A percentile compares a stretch with the other conserved stretches of the same genome.
Conservation (phyloP, 176 grass and related monocot species). For the Ananas comosus region DNA sequence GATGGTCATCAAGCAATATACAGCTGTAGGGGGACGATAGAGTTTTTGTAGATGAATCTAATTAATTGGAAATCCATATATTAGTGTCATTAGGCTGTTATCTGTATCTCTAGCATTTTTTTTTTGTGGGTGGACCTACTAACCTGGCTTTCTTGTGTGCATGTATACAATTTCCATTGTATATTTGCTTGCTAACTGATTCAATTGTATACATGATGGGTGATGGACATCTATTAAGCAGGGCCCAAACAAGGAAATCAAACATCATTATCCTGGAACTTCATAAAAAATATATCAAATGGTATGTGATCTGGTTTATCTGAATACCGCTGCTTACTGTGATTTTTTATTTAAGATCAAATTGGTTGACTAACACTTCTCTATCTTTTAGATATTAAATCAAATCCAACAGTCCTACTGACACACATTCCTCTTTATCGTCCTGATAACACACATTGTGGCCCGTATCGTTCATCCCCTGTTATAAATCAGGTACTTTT, state of each 20-base stretch:
- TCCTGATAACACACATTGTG: conserved; percentile 62
- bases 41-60: no score
- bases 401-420: conserved; percentile 71
- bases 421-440: conserved; percentile 94
- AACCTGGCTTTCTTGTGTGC: no score
- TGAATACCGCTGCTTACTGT: neutral
- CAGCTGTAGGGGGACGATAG: no score
- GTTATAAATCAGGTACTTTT: conserved; percentile 78
- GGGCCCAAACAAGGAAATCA: conserved; percentile 62
- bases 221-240: conserved; percentile 28
- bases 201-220: conserved; percentile 12
- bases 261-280: conserved; percentile 79
- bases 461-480: conserved; percentile 73
- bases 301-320: conserved; percentile 31
- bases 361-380: conserved; percentile 2
- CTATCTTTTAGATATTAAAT: conserved; percentile 39
- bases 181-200: neutral
- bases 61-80: no score
- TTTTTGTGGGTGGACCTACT: no score
- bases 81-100: no score
- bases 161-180: neutral
- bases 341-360: neutral
- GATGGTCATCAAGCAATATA: no score
- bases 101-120: no score
- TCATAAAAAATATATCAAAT: conserved; percentile 52